phyloP scores from a whole-genome alignment of 495 filamentous ascomycete genomes.

The Aspergillus coremiiformis region DNA sequence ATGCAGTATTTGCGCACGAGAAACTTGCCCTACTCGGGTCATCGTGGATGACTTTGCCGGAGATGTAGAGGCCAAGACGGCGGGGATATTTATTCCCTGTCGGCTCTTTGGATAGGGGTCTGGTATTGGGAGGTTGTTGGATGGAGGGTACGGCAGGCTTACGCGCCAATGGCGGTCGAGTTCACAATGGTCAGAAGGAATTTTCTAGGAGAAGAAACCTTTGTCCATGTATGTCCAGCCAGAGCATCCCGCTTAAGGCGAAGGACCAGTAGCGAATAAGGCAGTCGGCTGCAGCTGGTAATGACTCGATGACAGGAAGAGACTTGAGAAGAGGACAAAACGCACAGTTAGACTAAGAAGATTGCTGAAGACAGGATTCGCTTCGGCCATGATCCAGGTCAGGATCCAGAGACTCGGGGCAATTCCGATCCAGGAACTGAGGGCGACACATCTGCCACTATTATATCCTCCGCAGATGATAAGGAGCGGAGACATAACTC shows the following conservation, averaged over 20 bases:
- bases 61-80: constrained; percentile 34
- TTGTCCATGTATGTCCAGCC: constrained; percentile 38
- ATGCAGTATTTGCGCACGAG: constrained; percentile 26
- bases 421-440: constrained; percentile 52
- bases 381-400: constrained; percentile 64
- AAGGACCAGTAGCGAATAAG: constrained; percentile 39
- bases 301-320: constrained; percentile 23
- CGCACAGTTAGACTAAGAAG: constrained; percentile 48
- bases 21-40: constrained; percentile 22
- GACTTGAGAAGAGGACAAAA: constrained; percentile 11
- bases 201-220: constrained; percentile 22
- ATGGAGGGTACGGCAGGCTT: constrained; percentile 8
- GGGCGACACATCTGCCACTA: constrained; percentile 43
- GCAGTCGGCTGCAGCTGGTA: constrained; percentile 25
- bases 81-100: no score
- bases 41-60: constrained; percentile 36
- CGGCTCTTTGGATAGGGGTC: no score
- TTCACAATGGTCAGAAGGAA: constrained; percentile 30
- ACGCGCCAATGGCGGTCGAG: constrained; percentile 23
- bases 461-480: no score
- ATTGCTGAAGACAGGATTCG: constrained; percentile 66
- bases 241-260: constrained; percentile 37
- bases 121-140: no score
- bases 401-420: constrained; percentile 50
- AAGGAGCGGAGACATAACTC: no score